These are phyloP conservation scores for Mycena metata DNA, from an alignment of 768 basidiomycete species.

Conservation along the genomic window DNA sequence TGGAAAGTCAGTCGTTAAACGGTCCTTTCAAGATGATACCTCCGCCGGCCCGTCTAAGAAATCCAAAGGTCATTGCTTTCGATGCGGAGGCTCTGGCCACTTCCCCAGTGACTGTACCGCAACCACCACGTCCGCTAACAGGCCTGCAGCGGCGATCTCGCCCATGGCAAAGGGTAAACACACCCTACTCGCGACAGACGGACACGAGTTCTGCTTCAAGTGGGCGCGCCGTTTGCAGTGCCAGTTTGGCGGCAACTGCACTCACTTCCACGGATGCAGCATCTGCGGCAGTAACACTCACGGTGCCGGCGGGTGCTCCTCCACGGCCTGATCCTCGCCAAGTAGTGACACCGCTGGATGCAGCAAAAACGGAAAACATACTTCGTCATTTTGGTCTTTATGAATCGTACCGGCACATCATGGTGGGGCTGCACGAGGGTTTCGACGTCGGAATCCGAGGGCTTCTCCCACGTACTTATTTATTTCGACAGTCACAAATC, in stretches of 20 bases:
- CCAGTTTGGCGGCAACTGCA: slow-evolving; percentile 37
- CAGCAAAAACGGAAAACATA: slow-evolving; percentile 32
- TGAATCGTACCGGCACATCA: slow-evolving; percentile 45
- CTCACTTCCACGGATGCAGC: slow-evolving; percentile 46
- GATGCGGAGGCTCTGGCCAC: background rate
- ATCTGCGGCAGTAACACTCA: slow-evolving; percentile 46
- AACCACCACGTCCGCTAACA: background rate
- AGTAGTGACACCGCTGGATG: slow-evolving; percentile 49
- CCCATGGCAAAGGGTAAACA: slow-evolving; percentile 31
- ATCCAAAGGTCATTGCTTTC: background rate
- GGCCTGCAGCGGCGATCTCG: background rate
- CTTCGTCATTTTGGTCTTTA: slow-evolving; percentile 37
- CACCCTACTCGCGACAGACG: slow-evolving; percentile 39
- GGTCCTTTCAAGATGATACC: too few species aligned
- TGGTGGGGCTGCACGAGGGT: slow-evolving; percentile 49
- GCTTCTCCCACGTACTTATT: slow-evolving; percentile 35
- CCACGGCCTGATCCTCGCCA: slow-evolving; percentile 45
- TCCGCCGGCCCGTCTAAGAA: too few species aligned
- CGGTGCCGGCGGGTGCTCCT: slow-evolving; percentile 46
- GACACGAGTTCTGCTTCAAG: slow-evolving; percentile 46
- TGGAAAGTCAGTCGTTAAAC: too few species aligned
- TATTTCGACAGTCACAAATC: slow-evolving; percentile 54
- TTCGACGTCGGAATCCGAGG: slow-evolving; percentile 52
- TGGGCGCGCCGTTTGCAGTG: slow-evolving; percentile 42
- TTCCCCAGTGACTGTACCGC: background rate